Percentiles rank a stretch among this genome's conserved stretches.
phyloP scores from a whole-genome alignment of 192 early-diverging fungal species.

The Funneliformis mosseae region DNA sequence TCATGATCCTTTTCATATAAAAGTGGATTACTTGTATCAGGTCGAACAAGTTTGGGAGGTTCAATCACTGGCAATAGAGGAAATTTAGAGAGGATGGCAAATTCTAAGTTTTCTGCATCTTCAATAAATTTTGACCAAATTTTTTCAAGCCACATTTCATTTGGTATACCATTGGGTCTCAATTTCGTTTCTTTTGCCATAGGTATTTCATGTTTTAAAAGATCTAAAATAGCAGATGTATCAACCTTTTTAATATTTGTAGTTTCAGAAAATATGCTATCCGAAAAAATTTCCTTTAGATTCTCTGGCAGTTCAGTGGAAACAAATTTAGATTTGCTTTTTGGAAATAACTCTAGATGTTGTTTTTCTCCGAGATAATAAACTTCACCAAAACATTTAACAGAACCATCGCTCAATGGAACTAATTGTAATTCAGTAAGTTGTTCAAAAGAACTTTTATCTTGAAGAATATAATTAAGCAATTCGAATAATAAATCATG shows the following conservation, averaged over 20 bases:
- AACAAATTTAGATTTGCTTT: neutral
- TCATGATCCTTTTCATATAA: neutral
- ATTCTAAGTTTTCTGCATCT: neutral
- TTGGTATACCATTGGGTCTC: neutral
- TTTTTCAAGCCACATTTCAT: neutral
- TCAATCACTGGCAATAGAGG: neutral
- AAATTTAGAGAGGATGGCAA: neutral
- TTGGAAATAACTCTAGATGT: neutral
- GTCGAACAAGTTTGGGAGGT: neutral
- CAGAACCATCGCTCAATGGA: neutral
- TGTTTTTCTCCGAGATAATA: neutral
- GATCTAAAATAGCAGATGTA: neutral
- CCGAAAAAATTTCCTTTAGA: neutral
- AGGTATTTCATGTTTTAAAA: neutral
- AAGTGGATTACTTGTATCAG: neutral
- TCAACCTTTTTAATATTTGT: conserved; percentile 1
- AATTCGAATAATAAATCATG: neutral
- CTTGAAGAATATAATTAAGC: neutral
- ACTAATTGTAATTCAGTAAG: neutral
- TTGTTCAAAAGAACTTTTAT: neutral
- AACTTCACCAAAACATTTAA: neutral
- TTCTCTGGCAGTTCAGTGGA: neutral
- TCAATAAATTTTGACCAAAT: neutral
- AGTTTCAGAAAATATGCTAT: neutral
- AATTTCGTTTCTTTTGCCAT: neutral